Conservation (phyloP, 2,329 filamentous ascomycete species). For the Aspergillus tamarii region DNA sequence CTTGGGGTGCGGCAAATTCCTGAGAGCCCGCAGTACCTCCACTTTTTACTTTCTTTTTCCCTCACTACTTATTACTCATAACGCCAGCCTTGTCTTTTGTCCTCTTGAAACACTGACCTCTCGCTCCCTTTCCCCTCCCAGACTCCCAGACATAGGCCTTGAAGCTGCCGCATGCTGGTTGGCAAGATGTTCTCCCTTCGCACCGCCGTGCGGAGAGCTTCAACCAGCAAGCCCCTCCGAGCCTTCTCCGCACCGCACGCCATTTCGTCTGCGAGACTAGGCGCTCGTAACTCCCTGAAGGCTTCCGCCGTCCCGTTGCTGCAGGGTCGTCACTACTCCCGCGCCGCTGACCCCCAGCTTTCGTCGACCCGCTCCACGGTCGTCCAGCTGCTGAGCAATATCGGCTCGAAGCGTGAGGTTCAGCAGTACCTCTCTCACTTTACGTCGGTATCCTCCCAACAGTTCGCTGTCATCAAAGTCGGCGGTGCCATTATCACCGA, state of each 20-base stretch:
- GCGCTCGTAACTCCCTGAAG: conserved; percentile 29
- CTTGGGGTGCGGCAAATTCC: conserved; percentile 12
- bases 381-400: conserved; percentile 89
- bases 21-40: conserved; percentile 14
- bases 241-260: conserved; percentile 44
- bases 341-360: conserved; percentile 54
- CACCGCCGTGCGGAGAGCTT: conserved; percentile 50
- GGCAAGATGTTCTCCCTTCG: conserved; percentile 48
- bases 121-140: conserved; percentile 13
- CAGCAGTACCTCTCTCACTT: conserved; percentile 98
- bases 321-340: conserved; percentile 49
- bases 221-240: conserved; percentile 43
- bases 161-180: conserved; percentile 47
- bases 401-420: conserved; percentile 93
- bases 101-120: conserved; percentile 10
- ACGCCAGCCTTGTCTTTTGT: conserved; percentile 6
- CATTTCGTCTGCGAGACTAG: conserved; percentile 33
- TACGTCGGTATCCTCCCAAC: conserved; percentile 92
- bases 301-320: conserved; percentile 31
- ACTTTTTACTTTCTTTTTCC: conserved; percentile 28
- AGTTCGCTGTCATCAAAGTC: conserved; percentile 98
- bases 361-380: conserved; percentile 74
- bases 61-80: conserved; percentile 14
- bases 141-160: conserved; percentile 21
- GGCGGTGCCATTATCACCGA: conserved; percentile 95